These are phyloP conservation scores for Penicillium goetzii DNA, from an alignment of 495 filamentous ascomycete species.

Conservation along the genomic window DNA sequence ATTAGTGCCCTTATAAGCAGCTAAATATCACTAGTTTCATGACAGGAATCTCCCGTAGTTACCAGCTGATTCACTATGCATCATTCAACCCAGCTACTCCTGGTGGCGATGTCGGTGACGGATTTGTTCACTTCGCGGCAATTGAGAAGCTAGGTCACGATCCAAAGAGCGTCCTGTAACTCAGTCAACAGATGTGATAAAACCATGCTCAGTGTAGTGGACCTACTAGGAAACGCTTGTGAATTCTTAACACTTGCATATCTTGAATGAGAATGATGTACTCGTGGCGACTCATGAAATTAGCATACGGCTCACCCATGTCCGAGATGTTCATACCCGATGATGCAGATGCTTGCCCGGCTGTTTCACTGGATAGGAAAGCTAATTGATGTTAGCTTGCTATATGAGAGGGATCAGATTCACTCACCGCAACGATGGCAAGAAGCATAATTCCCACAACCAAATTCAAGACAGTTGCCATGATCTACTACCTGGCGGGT, in stretches of 20 bases:
- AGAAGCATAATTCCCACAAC: slow-evolving; percentile 7
- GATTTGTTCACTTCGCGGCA: slow-evolving; percentile 3
- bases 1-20: no score
- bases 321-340: slow-evolving; percentile 6
- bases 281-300: slow-evolving; percentile 4
- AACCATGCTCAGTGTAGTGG: background rate
- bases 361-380: no score
- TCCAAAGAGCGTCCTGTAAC: slow-evolving; percentile 1
- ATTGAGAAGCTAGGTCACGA: background rate
- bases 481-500: slow-evolving; percentile 5
- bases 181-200: slow-evolving; percentile 3
- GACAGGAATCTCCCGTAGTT: no score
- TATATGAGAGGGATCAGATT: slow-evolving; percentile 6
- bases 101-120: background rate
- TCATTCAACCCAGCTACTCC: background rate
- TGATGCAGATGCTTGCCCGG: slow-evolving; percentile 5
- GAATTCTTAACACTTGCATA: background rate
- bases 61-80: slow-evolving; percentile 1
- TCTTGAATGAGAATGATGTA: background rate
- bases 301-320: background rate
- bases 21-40: no score
- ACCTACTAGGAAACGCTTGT: background rate
- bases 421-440: slow-evolving; percentile 2
- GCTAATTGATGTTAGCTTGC: slow-evolving; percentile 3
- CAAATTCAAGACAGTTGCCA: slow-evolving; percentile 6